Conservation (phyloP, 2,329 filamentous ascomycete species). For the Drechslera avenae region DNA sequence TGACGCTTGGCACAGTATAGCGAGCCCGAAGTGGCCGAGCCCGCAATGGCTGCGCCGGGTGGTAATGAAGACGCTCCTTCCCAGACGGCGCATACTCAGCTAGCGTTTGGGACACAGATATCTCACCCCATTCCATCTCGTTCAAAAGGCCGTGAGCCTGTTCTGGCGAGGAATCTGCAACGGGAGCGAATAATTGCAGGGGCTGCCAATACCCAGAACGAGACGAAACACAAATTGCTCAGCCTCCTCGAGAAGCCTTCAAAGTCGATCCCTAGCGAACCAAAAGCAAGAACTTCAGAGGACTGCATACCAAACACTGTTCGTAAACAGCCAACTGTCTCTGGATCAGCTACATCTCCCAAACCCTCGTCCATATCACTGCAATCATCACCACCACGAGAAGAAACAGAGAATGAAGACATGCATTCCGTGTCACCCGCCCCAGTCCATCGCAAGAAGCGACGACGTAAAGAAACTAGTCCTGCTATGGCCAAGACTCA, state of each 20-base stretch:
- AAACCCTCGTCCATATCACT: not conserved
- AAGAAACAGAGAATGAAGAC: not conserved
- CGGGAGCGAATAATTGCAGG: conserved; percentile 15
- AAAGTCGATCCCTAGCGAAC: not conserved
- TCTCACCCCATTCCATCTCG: conserved; percentile 11
- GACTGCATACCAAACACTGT: conserved; percentile 1
- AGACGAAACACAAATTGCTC: not conserved
- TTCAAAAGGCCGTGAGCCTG: conserved; percentile 22
- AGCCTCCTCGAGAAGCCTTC: not conserved
- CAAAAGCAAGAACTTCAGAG: not conserved
- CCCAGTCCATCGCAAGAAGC: not conserved
- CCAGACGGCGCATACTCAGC: conserved; percentile 28
- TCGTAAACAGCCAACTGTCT: not conserved
- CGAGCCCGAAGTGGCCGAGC: conserved; percentile 6
- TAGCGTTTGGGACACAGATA: conserved; percentile 30
- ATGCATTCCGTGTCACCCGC: not conserved
- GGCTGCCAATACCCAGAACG: conserved; percentile 1
- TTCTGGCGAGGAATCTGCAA: conserved; percentile 28
- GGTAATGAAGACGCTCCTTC: conserved; percentile 14
- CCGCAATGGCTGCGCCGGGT: conserved; percentile 10
- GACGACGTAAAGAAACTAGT: not conserved
- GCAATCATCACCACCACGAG: not conserved
- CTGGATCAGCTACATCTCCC: not conserved
- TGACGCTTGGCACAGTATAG: conserved; percentile 20
- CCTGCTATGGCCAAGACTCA: not conserved